A percentile compares a stretch with the other conserved stretches of the same genome.
These are phyloP conservation scores for Claviceps sp. DNA, from an alignment of 2,329 filamentous ascomycete species.

Conservation along the genomic window DNA sequence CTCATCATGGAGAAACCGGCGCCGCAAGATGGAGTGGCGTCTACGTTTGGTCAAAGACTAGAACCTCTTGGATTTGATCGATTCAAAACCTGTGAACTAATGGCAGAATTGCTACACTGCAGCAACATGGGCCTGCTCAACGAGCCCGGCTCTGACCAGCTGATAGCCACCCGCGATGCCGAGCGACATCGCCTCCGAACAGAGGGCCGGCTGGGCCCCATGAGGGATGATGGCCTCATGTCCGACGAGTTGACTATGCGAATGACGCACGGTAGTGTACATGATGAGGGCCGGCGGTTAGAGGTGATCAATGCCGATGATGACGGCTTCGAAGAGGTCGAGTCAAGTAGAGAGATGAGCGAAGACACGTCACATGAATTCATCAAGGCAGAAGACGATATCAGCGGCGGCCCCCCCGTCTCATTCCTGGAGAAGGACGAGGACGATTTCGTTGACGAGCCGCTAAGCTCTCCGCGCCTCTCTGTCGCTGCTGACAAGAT, in stretches of 20 bases:
- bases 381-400: constrained; percentile 45
- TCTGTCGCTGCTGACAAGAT: constrained; percentile 45
- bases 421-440: constrained; percentile 39
- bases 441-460: constrained; percentile 67
- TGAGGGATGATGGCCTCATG: constrained; percentile 24
- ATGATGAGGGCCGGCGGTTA: constrained; percentile 51
- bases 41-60: constrained; percentile 81
- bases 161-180: constrained; percentile 65
- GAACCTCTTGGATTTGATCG: constrained; percentile 93
- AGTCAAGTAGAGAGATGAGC: constrained; percentile 52
- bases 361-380: constrained; percentile 61
- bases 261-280: constrained; percentile 29
- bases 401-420: constrained; percentile 17
- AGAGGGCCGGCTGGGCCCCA: constrained; percentile 54
- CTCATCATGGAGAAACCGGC: constrained; percentile 69
- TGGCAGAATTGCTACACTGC: constrained; percentile 94
- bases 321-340: constrained; percentile 88
- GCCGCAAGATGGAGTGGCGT: constrained; percentile 61
- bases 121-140: constrained; percentile 98
- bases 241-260: constrained; percentile 50
- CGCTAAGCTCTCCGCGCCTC: constrained; percentile 54
- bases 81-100: constrained; percentile 97
- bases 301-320: constrained; percentile 74
- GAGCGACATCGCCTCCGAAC: constrained; percentile 69
- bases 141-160: constrained; percentile 75